Base-by-base conservation (phyloP, 495 filamentous ascomycete genomes). In the Hypoxylon perforatum region DNA sequence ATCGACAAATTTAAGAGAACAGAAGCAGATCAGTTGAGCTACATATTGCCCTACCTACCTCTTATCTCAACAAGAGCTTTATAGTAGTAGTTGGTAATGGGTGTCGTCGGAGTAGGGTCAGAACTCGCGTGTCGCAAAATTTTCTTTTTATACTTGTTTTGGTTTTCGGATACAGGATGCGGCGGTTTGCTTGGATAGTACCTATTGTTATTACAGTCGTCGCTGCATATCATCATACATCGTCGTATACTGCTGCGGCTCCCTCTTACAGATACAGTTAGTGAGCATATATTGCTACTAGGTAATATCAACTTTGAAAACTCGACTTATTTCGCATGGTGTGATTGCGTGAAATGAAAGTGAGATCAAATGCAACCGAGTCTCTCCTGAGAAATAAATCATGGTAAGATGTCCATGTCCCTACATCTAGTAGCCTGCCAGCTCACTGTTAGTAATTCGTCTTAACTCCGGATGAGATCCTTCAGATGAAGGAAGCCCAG, bases 271-370 rank as follows among this genome's bases (percentile, higher is more conserved):
- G 23, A 47, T n/a, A n/a, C n/a, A n/a, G n/a, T 61, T 28, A 23
- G 44, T 50, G 57, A 38, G 63, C 38, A 25, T 51, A 7, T 61
- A 14, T 28, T 57, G n/a, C 38, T 57, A 50, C 36, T 57, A 57
- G 57, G 63, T 67, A 65, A 65, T 67, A 60, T 36, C 47, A 59
- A 53, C 22, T 12, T 59, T 54, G 17, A 52, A 57, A 30, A 57
- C 38, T 25, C 25, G 22, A 8, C 21, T 42, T 48, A 4, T 38
- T 46, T 22, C 21, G 44, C 44, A 23, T 12, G 17, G 17, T 10
- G 18, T 46, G 44, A 46, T 11, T 46, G 44, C 15, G 4, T 22
- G 18, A n/a, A 4, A 3, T 38, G 35, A 38, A 38, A 38, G 10
- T 28, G 25, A 28, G 25, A 28, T 28, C 3, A 3, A 7, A 28